Evolutionary conservation across 2,329 filamentous ascomycete species (phyloP), one percentile per base, ranked within the genome.

Genomic region (Diplocarpon rosae): DNA sequence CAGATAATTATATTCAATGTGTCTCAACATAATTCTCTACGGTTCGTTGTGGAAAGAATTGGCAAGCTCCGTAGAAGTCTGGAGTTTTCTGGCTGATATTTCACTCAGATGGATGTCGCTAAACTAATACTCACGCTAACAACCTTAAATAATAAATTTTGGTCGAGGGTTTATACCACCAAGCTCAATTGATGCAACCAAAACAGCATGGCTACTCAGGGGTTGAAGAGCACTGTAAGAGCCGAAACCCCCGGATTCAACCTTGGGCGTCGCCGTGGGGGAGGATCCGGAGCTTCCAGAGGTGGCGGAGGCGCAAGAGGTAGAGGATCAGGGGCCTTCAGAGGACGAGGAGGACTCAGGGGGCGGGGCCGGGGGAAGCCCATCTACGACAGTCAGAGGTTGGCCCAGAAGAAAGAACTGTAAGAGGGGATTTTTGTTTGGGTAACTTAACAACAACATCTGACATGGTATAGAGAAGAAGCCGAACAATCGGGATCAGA

Each of bases 381-480:
- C 28, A 64, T 63, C 30, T 75, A 74, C 47, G 65, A 70, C 50
- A 68, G 62, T 45, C 63, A 65, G 14, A 65, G 72, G 52, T 49
- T 73, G 43, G 69, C 67, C 35, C 63, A 69, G 40, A 62, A 67
- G 27, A 65, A 69, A 62, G 68, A 63, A 59, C 63, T 43, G 50
- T 59, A 41, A 48, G 50, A 9, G 30, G 30, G 3, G 3, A 5
- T 24, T 24, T 7, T 24, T 24, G 4, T 24, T 39, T 15, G 29
- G 20, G 11, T 17, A 12, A 7, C 5, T 9, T 9, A 27, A 14
- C 17, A 15, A 28, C 13, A 12, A 31, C 10, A 1, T 45, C 36
- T 50, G 24, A 52, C 41, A 36, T 17, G 42, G 17, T 31, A 39
- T 49, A 58, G 56, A 37, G 56, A 57, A 46, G 46, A 44, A 15